Base-by-base conservation (phyloP, 2,329 filamentous ascomycete species). In the Helotiales sp. region DNA sequence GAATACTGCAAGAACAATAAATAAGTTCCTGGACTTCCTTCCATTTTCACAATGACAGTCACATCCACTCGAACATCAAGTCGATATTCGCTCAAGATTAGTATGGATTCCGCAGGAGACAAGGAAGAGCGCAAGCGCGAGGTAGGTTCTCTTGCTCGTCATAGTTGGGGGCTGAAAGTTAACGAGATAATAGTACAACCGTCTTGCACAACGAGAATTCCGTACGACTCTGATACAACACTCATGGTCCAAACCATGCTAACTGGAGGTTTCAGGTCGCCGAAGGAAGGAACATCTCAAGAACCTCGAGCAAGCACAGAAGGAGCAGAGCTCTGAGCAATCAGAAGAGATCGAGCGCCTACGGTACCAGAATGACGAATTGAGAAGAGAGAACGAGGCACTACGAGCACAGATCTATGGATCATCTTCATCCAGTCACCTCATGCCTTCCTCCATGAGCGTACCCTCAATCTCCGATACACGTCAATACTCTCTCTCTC, bases 161-260 rank as follows among this genome's bases (percentile, higher is more conserved):
- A 44, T 44, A 44, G 22, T 24, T 25, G 24, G 22, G 40, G 12
- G 27, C 22, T 25, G n/a, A 27, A n/a, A 46, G 9, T 12, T 48
- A 31, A 48, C 46, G 19, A 17, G 27, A 24, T 10, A 25, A 48
- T 24, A 72, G 70, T 72, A 72, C 63, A 77, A 77, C 59, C 71
- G 75, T 48, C 73, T 77, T 62, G 75, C 75, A 47, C 75, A 77
- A 56, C 65, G 75, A 63, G 73, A 76, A 62, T 77, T 77, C 61
- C 73, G 75, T 77, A 74, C 63, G 74, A 36, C 51, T 29, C 42
- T 44, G 22, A 24, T 31, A 44, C 25, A 44, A 40, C 54, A 52
- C 15, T 15, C 44, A 19, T 47, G 53, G 19, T 19, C 27, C 17
- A 24, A 36, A 57, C 27, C 34, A 53, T 31, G 49, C 60, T 66